Evolutionary conservation across 2,329 filamentous ascomycete species (phyloP), one percentile per base, ranked within the genome.

Genomic region (Xylaria sp.): DNA sequence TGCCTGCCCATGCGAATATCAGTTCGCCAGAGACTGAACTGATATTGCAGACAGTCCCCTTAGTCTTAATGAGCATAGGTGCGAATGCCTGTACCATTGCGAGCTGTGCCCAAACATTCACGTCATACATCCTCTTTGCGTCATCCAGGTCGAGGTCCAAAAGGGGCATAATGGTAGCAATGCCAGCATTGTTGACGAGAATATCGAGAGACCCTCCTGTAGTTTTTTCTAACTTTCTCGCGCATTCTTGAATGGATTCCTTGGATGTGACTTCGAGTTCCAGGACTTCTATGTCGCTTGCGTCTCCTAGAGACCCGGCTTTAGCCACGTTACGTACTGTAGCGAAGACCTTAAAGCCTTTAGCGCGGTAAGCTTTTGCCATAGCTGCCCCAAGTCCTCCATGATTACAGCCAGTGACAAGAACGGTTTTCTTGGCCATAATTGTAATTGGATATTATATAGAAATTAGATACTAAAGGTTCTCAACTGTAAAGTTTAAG

Each of bases 171-270:
- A 28, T 40, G 17, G 42, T 36, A 5, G 17, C 23, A 17, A 11
- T 31, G 28, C 66, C 71, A 17, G 63, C 66, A 48, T 71, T 69
- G 59, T 71, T 72, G 26, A 72, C 62, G 6, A 69, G 59, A 6
- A 63, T 51, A 53, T 72, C 66, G 11, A 71, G 59, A 4, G 54
- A 23, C 23, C 54, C 59, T 6, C 64, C 54, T 0, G 48, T 59
- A 4, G 33, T 48, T 33, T 66, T 23, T 10, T 31, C 40, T 1
- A 67, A 54, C 11, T 10, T 31, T n/a, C 17, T 54, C 2, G 51
- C 59, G 13, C 56, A 51, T 15, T 36, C 2, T 7, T 40, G 49
- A 56, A 70, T 46, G 6, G 66, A 71, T 33, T 65, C 63, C 3
- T 36, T n/a, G 2, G 53, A 67, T 40, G 63, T 63, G 3, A 72